A percentile compares a stretch with the other conserved stretches of the same genome.
phyloP scores from a whole-genome alignment of 179 eudicot species.

The Gypsophila paniculata region DNA sequence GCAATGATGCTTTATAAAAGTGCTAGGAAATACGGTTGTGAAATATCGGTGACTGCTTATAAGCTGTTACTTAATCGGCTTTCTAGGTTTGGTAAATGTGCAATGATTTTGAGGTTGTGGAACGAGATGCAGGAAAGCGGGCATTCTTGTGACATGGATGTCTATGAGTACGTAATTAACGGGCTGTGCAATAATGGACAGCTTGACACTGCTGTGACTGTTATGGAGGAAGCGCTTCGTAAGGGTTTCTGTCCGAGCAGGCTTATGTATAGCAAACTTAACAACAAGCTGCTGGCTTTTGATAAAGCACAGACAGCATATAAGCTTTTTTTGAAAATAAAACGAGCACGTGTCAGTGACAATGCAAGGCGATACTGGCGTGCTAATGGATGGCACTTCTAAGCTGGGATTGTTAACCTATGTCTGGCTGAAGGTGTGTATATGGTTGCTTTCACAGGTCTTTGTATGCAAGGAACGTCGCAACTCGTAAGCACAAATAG shows the following conservation, averaged over 20 bases:
- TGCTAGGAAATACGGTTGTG: conserved; percentile 62
- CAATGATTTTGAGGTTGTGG: conserved; percentile 69
- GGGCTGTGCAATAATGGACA: conserved; percentile 86
- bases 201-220: conserved; percentile 74
- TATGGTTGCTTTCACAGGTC: background rate
- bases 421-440: background rate
- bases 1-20: conserved; percentile 70
- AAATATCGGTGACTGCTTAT: conserved; percentile 56
- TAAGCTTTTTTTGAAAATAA: conserved; percentile 66
- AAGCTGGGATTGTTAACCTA: conserved; percentile 10
- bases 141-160: conserved; percentile 59
- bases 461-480: background rate
- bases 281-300: conserved; percentile 58
- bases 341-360: conserved; percentile 54
- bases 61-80: conserved; percentile 71
- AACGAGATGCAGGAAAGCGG: conserved; percentile 82
- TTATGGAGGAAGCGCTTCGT: conserved; percentile 65
- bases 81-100: conserved; percentile 89
- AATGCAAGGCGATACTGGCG: conserved; percentile 73
- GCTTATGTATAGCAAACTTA: conserved; percentile 63
- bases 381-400: conserved; percentile 86
- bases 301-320: conserved; percentile 63
- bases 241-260: conserved; percentile 86
- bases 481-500: background rate
- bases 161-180: conserved; percentile 65